Conservation (phyloP, 2,329 filamentous ascomycete genomes). For the Pseudocercospora ulei region DNA sequence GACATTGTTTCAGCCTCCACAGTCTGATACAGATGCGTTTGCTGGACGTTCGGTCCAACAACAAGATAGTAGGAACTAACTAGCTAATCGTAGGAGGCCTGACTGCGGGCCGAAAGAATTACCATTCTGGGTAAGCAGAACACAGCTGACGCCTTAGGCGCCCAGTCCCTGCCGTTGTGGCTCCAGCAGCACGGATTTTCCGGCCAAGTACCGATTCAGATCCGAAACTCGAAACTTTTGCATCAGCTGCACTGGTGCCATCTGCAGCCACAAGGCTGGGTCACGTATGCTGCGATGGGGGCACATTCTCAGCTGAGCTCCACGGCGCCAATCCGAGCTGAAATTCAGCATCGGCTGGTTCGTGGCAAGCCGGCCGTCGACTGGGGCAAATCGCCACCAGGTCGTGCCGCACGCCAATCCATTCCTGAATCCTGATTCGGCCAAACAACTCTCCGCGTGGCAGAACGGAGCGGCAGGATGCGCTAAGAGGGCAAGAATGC, state of each 20-base stretch:
- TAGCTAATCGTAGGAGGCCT: background rate
- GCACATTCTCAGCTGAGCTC: conserved; percentile 1
- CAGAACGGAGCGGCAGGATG: conserved; percentile 5
- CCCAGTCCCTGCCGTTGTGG: conserved; percentile 3
- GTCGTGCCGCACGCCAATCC: background rate
- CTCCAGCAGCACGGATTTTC: conserved; percentile 6
- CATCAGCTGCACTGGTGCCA: conserved; percentile 5
- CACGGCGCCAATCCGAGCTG: background rate
- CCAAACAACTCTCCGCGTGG: conserved; percentile 7
- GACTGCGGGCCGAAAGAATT: background rate
- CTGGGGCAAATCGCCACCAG: background rate
- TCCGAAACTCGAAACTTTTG: conserved; percentile 7
- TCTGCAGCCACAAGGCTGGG: conserved; percentile 5
- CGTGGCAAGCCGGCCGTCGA: background rate
- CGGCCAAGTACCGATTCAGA: conserved; percentile 1
- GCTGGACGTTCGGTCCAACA: too few species aligned
- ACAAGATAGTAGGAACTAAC: too few species aligned
- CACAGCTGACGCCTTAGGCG: conserved; percentile 3
- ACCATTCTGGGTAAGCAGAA: background rate
- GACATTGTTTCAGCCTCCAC: too few species aligned
- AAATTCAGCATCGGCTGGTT: conserved; percentile 4
- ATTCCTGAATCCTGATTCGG: background rate
- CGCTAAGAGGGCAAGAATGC: conserved; percentile 4
- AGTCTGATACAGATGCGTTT: too few species aligned
- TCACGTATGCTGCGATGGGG: background rate